Percentiles rank a stretch among this genome's conserved stretches.
Evolutionary conservation across 192 early-diverging fungal genomes (phyloP).

Genomic region (Umbelopsis isabellina): DNA sequence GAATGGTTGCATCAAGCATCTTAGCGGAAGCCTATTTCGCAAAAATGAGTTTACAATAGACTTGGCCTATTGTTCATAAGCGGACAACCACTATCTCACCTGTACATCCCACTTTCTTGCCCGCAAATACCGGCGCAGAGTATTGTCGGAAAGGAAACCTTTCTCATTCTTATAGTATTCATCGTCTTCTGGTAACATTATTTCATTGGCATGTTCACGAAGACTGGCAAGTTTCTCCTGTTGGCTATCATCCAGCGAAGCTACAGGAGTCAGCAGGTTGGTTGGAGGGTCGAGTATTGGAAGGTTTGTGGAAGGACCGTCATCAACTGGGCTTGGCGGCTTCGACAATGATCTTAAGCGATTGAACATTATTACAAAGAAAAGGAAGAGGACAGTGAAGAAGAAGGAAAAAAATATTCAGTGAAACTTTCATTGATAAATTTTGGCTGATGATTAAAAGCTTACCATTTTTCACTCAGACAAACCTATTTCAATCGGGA

Average conservation of each 20-base stretch:
- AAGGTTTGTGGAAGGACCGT: slow-evolving; percentile 20
- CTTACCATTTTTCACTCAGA: slow-evolving; percentile 14
- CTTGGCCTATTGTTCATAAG: not conserved
- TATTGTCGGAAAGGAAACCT: slow-evolving; percentile 38
- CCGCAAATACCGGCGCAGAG: slow-evolving; percentile 43
- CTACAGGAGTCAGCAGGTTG: not conserved
- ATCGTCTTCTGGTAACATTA: slow-evolving; percentile 31
- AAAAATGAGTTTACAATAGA: slow-evolving; percentile 3
- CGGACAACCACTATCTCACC: slow-evolving; percentile 18
- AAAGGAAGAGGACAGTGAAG: not conserved
- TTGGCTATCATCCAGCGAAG: slow-evolving; percentile 33
- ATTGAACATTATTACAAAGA: slow-evolving; percentile 1
- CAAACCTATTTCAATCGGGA: not conserved
- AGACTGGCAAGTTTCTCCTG: slow-evolving; percentile 28
- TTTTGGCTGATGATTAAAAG: not conserved
- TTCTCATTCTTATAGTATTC: slow-evolving; percentile 39
- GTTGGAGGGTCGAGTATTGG: slow-evolving; percentile 35
- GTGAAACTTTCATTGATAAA: slow-evolving; percentile 2
- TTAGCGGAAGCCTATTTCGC: slow-evolving; percentile 48
- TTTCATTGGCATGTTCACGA: slow-evolving; percentile 23
- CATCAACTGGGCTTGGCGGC: not conserved
- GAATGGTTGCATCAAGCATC: slow-evolving; percentile 73
- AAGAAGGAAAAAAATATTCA: not conserved
- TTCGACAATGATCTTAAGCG: slow-evolving; percentile 8
- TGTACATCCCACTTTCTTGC: slow-evolving; percentile 46